Base-by-base conservation (phyloP, 1,284 basidiomycete species). In the Ustilago nuda region DNA sequence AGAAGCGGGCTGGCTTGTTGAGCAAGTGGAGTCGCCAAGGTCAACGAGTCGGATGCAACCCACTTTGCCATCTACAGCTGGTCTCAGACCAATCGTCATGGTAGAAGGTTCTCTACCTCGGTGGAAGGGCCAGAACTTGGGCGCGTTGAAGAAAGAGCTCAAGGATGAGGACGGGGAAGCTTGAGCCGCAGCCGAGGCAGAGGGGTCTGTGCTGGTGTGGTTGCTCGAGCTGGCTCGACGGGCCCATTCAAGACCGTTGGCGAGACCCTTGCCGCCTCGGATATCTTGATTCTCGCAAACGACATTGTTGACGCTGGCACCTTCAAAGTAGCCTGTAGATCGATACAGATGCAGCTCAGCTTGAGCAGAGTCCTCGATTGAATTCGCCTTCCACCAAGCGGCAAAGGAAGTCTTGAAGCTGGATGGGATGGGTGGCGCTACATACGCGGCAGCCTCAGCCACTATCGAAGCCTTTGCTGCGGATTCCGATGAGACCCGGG, bases 11-110 rank as follows among this genome's bases (percentile, higher is more conserved):
- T 39, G 46, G 12, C 30, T 35, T 33, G 48, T 41, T 6, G 35
- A 19, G 30, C 12, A 57, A 33, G 30, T 33, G 8, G 62, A 43
- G 17, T 62, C 52, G 27, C 80, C 81, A 3, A 83, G 55, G 37
- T 82, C 78, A 50, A 84, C 77, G 1, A 76, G 64, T 32, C 80
- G 77, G 37, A 82, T 72, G 57, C 66, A 76, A 32, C 82, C 82
- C 3, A 83, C 76, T 54, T 83, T 82, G 53, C 79, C 83, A 50
- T 82, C 70, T 9, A 56, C 56, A 4, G 72, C 73, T 12, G 65
- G 73, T 8, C 61, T 61, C 7, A 68, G 59, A 12, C 64, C 73
- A 39, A 76, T 76, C 6, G 73, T 76, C 73, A 76, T 76, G 17
- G 73, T 72, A 13, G 68, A 67, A 12, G 73, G 69, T 48, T 76